Percentiles rank a stretch among this genome's conserved stretches.
These are phyloP conservation scores for Chlorella variabilis DNA, from an alignment of 163 green algal species.

Conservation along the genomic window DNA sequence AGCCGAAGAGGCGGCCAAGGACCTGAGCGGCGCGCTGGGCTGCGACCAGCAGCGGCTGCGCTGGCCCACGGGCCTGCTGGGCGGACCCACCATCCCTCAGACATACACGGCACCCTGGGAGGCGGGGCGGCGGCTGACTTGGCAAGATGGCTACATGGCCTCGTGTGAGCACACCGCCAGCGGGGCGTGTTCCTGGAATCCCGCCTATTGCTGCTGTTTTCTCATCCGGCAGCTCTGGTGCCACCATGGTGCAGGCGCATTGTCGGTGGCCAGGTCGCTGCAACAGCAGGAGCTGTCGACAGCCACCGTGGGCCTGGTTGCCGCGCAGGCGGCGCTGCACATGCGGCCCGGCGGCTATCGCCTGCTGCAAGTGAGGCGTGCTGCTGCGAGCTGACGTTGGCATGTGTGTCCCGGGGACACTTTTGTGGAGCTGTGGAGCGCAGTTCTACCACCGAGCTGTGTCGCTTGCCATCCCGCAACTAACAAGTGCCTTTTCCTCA, in stretches of 20 bases:
- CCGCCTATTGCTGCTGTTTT: background rate
- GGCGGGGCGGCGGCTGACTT: background rate
- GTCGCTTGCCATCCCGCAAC: no score
- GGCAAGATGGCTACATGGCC: slow-evolving; percentile 27
- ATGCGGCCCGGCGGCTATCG: slow-evolving; percentile 14
- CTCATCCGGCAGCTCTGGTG: background rate
- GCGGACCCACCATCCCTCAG: slow-evolving; percentile 7
- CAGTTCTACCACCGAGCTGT: background rate
- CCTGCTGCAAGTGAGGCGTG: background rate
- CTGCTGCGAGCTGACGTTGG: background rate
- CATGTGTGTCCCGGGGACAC: no score
- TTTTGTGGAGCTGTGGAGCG: background rate
- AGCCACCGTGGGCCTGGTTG: background rate
- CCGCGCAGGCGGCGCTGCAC: background rate
- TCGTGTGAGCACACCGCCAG: background rate
- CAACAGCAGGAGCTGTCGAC: slow-evolving; percentile 3
- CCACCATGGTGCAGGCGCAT: slow-evolving; percentile 11
- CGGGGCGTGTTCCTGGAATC: background rate
- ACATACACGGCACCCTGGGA: slow-evolving; percentile 10
- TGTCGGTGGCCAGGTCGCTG: background rate
- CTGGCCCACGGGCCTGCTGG: background rate
- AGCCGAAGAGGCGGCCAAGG: background rate
- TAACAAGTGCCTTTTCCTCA: no score
- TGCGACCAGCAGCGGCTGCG: background rate
- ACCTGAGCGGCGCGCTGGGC: slow-evolving; percentile 10